These are phyloP conservation scores for Choiromyces venosus DNA, from an alignment of 495 filamentous ascomycete genomes.

Conservation along the genomic window DNA sequence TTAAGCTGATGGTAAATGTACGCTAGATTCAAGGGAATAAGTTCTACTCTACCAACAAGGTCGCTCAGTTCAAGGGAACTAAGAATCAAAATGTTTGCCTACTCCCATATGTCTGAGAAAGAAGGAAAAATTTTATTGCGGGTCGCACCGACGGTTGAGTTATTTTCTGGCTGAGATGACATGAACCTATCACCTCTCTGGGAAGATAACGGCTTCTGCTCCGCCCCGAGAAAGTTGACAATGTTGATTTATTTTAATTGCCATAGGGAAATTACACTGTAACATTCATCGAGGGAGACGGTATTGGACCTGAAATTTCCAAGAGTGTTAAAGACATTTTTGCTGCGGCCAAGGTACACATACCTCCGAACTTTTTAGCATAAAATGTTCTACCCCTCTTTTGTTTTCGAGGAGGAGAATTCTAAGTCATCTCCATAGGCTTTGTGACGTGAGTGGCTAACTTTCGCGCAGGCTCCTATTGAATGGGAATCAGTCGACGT, in stretches of 20 bases:
- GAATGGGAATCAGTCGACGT: conserved; percentile 97
- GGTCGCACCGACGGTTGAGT: background rate
- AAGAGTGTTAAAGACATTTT: conserved; percentile 98
- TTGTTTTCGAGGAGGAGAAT: conserved; percentile 29
- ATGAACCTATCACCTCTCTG: background rate
- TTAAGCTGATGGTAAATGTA: conserved; percentile 14
- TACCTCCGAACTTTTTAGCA: conserved; percentile 8
- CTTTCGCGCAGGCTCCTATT: conserved; percentile 66
- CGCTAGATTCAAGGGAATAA: conserved; percentile 16
- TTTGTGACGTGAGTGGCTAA: conserved; percentile 15
- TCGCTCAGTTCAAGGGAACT: conserved; percentile 86
- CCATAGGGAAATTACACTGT: conserved; percentile 85
- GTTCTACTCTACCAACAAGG: conserved; percentile 55
- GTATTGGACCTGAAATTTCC: conserved; percentile 95
- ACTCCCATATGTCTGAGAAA: conserved; percentile 23
- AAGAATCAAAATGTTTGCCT: conserved; percentile 80
- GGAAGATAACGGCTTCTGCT: background rate
- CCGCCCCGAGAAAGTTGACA: background rate
- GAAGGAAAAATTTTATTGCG: background rate
- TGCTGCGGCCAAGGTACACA: conserved; percentile 74
- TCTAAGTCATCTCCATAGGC: conserved; percentile 10
- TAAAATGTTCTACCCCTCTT: conserved; percentile 10
- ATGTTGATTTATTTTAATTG: conserved; percentile 21
- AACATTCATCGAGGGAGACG: conserved; percentile 96
- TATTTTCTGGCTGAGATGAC: background rate